Conservation (phyloP, 164 flowering plant species). For the Umbilicus rupestris region DNA sequence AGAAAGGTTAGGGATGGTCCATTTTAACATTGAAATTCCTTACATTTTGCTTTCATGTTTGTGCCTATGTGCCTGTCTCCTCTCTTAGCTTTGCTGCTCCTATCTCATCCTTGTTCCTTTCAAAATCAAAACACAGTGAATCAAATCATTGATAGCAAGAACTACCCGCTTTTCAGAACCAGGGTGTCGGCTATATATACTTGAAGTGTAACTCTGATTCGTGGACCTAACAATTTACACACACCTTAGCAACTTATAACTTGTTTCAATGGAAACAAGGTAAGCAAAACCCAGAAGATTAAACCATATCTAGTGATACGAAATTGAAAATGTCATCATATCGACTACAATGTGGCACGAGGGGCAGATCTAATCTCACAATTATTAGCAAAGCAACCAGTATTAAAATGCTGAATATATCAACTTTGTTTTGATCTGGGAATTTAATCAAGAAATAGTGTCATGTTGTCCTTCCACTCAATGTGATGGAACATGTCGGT, state of each 20-base stretch:
- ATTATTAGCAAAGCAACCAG: constrained; percentile 1
- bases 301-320: not conserved
- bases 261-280: not conserved
- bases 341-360: not conserved
- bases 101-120: not conserved
- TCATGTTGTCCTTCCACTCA: constrained; percentile 24
- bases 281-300: not conserved
- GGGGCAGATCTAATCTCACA: constrained; percentile 7
- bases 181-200: not conserved
- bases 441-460: constrained; percentile 11
- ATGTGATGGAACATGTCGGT: constrained; percentile 14
- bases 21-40: not conserved
- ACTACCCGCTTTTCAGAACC: not conserved
- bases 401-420: constrained; percentile 7
- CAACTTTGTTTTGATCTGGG: constrained; percentile 4
- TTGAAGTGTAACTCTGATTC: not conserved
- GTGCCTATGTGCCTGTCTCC: not conserved
- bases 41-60: not conserved
- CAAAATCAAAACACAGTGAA: not conserved
- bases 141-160: not conserved
- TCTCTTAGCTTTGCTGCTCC: not conserved
- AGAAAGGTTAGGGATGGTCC: not conserved
- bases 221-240: constrained; percentile 2
- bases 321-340: constrained; percentile 1
- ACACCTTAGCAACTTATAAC: not conserved